Base-by-base conservation (phyloP, 306 rosid species). In the Hippophae rhamnoides region DNA sequence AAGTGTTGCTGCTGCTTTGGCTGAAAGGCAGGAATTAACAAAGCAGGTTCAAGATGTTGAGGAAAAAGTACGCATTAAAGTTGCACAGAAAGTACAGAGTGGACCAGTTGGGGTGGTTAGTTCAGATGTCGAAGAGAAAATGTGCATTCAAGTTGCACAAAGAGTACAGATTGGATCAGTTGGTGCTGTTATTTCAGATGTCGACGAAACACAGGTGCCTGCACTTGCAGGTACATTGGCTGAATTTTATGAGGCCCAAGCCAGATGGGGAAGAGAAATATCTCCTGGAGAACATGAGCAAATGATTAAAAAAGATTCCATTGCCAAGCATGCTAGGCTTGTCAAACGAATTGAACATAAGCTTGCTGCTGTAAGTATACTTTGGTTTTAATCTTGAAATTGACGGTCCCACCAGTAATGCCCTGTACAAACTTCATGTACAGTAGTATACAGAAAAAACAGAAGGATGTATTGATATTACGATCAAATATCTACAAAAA, bases 241-340 rank as follows among this genome's bases (percentile, higher is more conserved):
- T 9, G 95, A 93, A 83, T 88, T 88, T 69, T 77, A 84, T 38
- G 86, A 88, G 79, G 95, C 90, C 65, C 80, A 79, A 76, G 81
- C 84, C 62, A 69, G 79, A n/a, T 86, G 97, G 90, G 94, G 95
- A 78, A 80, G 79, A 69, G 86, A 80, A 47, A 66, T 88, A 77
- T 75, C 95, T 70, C 64, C 78, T 58, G 82, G 80, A 62, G 99
- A 93, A 61, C 83, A 72, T 57, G 75, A 80, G 79, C 84, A 68
- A 77, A 93, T 82, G 85, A 70, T 82, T 70, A 83, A 93, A 73
- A 90, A 88, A 78, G 84, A 81, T 59, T 54, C 84, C n/a, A 68
- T 68, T 72, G 82, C 80, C 41, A 93, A 77, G 69, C 73, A 49
- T 62, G 78, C 74, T 52, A 82, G 81, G 76, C 80, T 79, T 67